Evolutionary conservation across 371 early-diverging fungal genomes (phyloP), one percentile per base, ranked within the genome.

Genomic region (Capillidium rhysosporum): DNA sequence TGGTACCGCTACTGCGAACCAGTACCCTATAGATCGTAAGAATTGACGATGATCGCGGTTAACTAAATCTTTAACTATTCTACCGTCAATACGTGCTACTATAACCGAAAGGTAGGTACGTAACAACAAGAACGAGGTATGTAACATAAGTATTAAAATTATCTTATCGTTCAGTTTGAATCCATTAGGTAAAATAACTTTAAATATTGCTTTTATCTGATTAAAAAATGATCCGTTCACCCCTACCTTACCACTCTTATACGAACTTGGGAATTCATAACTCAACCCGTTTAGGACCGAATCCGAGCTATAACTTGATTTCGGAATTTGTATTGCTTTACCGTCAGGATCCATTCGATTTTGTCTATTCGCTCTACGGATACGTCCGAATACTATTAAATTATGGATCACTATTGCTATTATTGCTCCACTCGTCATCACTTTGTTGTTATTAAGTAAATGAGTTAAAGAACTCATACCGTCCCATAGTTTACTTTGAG

Each of bases 1-100:
- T 24, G 96, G 96, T 10, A 96, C 66, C 23, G 94, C 92, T 56
- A 96, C 84, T 25, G 82, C 83, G 73, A 96, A 94, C 96, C 96
- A 96, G 59, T 86, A 82, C 12, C 71, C 73, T 8, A 86, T 63
- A 16, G 83, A 83, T 0, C 69, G 63, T 39, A 77, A 64, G 55
- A 80, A 82, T 54, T 66, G 65, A 59, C 28, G 41, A 31, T 26
- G 10, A 20, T 52, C 46, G 1, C 20, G n/a, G 43, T 60, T 60
- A 64, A 92, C 92, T 72, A 93, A 66, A 61, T 91, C 82, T 66
- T 81, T 79, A 55, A 92, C 94, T 57, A 96, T 91, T 40, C 77
- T 70, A 53, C 95, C 97, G 61, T 96, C 97, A 28, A 94, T 70
- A 57, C 84, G 74, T 29, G 97, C 95, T 14, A 91, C 89, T 0